phyloP scores from a whole-genome alignment of 106 monocot species.

The Allium cepa region DNA sequence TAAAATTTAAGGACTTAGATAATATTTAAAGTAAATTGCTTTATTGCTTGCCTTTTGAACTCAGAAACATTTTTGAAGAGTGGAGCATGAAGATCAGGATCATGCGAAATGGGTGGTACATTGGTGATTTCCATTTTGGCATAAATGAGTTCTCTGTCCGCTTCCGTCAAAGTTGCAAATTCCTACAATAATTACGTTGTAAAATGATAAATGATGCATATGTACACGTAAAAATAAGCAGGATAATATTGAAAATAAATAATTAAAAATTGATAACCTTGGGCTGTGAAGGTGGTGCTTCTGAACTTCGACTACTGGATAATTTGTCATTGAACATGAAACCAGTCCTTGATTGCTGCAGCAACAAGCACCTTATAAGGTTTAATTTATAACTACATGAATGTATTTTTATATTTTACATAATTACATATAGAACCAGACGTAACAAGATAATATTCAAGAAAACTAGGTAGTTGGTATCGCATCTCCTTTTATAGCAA shows the following conservation, averaged over 20 bases:
- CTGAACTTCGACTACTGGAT: conserved; percentile 9
- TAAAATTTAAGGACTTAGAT: not conserved
- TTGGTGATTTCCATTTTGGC: conserved; percentile 31
- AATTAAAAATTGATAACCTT: not conserved
- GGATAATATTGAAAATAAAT: not conserved
- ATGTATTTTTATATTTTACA: not conserved
- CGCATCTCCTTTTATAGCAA: not conserved
- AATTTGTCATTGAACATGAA: not conserved
- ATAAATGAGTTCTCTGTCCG: conserved; percentile 33
- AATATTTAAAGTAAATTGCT: too few species aligned
- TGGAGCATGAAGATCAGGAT: conserved; percentile 38
- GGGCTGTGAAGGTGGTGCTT: conserved; percentile 9
- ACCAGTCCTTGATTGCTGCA: not conserved
- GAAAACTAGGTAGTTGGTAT: not conserved
- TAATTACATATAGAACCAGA: not conserved
- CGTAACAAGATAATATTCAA: not conserved
- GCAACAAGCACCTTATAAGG: not conserved
- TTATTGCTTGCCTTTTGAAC: conserved; percentile 27
- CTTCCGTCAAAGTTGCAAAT: conserved; percentile 7
- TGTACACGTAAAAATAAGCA: not conserved
- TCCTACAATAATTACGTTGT: conserved; percentile 7
- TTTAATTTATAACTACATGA: not conserved
- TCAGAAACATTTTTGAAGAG: conserved; percentile 39
- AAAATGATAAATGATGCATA: too few species aligned
- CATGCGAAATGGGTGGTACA: conserved; percentile 18